Percentiles rank a stretch among this genome's conserved stretches.
phyloP scores from a whole-genome alignment of 1,284 basidiomycete genomes.

The Irpex lacteus region DNA sequence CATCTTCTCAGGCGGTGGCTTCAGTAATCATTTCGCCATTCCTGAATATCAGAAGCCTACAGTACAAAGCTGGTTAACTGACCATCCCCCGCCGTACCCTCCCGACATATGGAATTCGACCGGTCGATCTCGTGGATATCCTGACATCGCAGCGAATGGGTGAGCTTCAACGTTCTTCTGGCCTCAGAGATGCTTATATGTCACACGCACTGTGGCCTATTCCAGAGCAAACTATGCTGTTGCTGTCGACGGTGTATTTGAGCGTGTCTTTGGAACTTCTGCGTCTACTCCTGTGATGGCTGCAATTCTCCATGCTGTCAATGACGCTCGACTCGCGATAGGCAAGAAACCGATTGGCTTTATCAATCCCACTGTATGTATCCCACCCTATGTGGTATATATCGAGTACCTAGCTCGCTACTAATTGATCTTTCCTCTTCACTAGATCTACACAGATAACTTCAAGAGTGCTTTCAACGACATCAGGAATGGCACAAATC shows the following conservation, averaged over 20 bases:
- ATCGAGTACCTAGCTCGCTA: no score
- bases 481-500: slow-evolving; percentile 31
- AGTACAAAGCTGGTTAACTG: slow-evolving; percentile 30
- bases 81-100: slow-evolving; percentile 23
- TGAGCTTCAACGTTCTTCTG: slow-evolving; percentile 8
- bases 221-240: slow-evolving; percentile 25
- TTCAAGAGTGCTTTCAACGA: slow-evolving; percentile 22
- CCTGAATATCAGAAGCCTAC: slow-evolving; percentile 38
- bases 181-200: neutral
- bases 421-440: no score
- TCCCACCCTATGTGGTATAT: neutral
- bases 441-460: slow-evolving; percentile 50
- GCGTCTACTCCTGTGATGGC: slow-evolving; percentile 43
- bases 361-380: slow-evolving; percentile 55
- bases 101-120: slow-evolving; percentile 26
- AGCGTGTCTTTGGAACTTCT: slow-evolving; percentile 43
- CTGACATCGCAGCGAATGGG: slow-evolving; percentile 30
- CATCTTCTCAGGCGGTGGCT: slow-evolving; percentile 33
- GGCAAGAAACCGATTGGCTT: slow-evolving; percentile 51
- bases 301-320: slow-evolving; percentile 55
- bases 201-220: slow-evolving; percentile 3
- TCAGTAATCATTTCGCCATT: slow-evolving; percentile 42
- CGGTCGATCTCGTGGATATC: slow-evolving; percentile 28
- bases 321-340: slow-evolving; percentile 49
- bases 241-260: slow-evolving; percentile 41